Conservation (phyloP, 257 asterid species). For the Solanum etuberosum region DNA sequence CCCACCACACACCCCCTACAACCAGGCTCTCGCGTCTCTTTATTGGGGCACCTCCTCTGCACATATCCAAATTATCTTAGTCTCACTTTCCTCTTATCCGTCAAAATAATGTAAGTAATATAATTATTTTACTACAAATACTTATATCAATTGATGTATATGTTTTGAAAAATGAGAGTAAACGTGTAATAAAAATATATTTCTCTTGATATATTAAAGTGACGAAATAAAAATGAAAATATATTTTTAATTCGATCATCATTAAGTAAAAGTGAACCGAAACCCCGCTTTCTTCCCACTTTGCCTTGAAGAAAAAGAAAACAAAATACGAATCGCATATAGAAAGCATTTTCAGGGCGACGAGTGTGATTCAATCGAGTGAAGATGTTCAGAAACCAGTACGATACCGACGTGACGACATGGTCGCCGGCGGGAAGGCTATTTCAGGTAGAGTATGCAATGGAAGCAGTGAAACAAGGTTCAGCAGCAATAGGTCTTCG, state of each 20-base stretch:
- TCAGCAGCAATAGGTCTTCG: slow-evolving; percentile 93
- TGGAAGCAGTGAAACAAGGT: slow-evolving; percentile 99
- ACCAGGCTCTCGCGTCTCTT: neutral
- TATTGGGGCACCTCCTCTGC: neutral
- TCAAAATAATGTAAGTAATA: neutral
- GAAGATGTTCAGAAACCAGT: slow-evolving; percentile 77
- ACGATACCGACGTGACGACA: slow-evolving; percentile 94
- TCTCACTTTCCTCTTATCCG: fast-evolving
- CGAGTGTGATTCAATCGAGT: neutral
- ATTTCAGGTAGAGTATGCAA: slow-evolving; percentile 90
- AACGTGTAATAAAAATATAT: too few relatives aligned
- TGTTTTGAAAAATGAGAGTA: neutral
- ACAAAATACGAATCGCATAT: neutral
- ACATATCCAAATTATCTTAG: neutral
- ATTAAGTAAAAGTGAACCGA: too few relatives aligned
- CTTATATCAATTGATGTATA: too few relatives aligned
- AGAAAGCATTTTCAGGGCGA: neutral
- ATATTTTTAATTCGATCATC: too few relatives aligned
- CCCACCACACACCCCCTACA: neutral
- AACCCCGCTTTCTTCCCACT: neutral
- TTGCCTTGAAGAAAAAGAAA: slow-evolving; percentile 53
- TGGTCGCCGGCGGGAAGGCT: slow-evolving; percentile 97
- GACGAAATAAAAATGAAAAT: too few relatives aligned
- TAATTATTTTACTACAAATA: too few relatives aligned
- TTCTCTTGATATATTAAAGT: neutral